These are phyloP conservation scores for Picea sitchensis DNA, from an alignment of 75 land plant genomes.

Conservation along the genomic window DNA sequence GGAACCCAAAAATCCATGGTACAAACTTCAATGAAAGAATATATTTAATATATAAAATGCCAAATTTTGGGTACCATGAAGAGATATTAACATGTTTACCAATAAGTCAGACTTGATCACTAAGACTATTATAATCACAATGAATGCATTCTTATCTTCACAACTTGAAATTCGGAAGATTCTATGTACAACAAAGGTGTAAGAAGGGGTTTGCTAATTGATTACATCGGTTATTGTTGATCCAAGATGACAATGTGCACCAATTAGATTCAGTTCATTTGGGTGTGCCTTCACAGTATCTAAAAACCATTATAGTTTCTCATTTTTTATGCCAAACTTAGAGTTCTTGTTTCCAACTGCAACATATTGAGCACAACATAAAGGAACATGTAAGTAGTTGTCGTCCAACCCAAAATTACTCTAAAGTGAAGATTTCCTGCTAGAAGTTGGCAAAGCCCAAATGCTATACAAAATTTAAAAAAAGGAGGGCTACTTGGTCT, in stretches of 20 bases:
- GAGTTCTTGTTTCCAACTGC: slow-evolving; percentile 98
- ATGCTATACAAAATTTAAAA: no score
- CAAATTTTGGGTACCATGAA: background rate
- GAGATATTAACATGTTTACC: background rate
- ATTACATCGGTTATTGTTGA: slow-evolving; percentile 94
- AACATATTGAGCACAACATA: no score
- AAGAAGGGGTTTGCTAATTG: background rate
- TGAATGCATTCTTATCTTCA: background rate
- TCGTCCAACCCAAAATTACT: no score
- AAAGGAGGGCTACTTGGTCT: no score
- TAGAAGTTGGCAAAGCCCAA: no score
- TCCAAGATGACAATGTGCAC: slow-evolving; percentile 96
- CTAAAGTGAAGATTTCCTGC: no score
- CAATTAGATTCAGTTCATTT: slow-evolving; percentile 79
- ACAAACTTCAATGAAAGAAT: background rate
- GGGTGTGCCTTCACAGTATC: slow-evolving; percentile 81
- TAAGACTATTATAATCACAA: background rate
- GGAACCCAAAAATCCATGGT: background rate
- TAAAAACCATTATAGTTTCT: slow-evolving; percentile 90
- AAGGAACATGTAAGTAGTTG: no score
- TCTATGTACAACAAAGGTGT: background rate
- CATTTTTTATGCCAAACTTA: slow-evolving; percentile 95
- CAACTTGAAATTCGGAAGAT: background rate
- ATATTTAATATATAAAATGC: background rate
- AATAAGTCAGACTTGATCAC: background rate